These are phyloP conservation scores for Elsinoe necatrix DNA, from an alignment of 2,329 filamentous ascomycete genomes.

Conservation along the genomic window DNA sequence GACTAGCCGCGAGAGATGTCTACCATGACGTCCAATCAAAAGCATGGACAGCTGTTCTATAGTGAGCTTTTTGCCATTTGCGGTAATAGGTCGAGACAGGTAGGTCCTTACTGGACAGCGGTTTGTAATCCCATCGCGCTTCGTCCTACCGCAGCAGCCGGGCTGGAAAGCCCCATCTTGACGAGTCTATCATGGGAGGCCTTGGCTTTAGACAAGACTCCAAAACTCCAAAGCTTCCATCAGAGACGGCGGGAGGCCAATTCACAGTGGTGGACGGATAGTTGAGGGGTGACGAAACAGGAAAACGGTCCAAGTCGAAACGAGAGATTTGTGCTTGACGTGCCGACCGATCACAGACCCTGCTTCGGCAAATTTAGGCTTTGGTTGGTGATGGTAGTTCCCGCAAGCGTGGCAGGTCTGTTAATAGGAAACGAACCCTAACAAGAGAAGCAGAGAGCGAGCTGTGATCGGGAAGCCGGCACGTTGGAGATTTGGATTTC, in stretches of 20 bases:
- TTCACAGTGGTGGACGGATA: neutral
- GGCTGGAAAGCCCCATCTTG: neutral
- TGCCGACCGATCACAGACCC: neutral
- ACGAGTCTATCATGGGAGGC: neutral
- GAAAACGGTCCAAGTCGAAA: neutral
- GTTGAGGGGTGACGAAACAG: neutral
- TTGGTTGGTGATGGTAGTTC: neutral
- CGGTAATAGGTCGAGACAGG: neutral
- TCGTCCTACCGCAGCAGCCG: neutral
- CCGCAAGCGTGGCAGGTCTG: conserved; percentile 1
- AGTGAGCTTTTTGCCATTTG: conserved; percentile 2
- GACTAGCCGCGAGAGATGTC: neutral
- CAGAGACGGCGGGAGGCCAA: too few species aligned
- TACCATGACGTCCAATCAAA: neutral
- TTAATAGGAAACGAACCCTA: neutral
- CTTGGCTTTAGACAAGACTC: neutral
- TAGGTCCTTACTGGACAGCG: neutral
- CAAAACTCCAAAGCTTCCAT: neutral
- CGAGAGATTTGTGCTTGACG: neutral
- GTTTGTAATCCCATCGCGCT: neutral
- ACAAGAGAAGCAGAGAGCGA: neutral
- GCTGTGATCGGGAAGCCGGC: conserved; percentile 1
- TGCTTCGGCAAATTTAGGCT: neutral
- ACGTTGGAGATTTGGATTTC: neutral
- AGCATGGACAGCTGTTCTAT: neutral